Conservation (phyloP, 148 eudicot genomes). For the Amaranthus hypochondriacus region DNA sequence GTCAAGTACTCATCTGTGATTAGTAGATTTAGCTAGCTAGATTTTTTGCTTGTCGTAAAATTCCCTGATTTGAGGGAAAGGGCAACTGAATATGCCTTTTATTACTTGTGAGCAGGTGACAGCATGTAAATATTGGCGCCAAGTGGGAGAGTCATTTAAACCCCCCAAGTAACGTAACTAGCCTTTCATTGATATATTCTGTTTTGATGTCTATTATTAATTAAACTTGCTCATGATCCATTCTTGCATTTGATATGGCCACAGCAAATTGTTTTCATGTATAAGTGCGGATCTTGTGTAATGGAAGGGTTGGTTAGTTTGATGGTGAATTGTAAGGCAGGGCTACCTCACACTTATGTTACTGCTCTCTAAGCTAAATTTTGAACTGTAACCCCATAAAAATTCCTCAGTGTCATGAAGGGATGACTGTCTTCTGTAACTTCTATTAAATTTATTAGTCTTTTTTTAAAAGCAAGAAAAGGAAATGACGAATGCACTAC, state of each 20-base stretch:
- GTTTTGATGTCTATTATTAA: background rate
- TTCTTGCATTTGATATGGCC: background rate
- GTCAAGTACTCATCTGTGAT: background rate
- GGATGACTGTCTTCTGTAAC: no score
- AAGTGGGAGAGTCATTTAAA: constrained; percentile 84
- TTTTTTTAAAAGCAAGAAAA: no score
- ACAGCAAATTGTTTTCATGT: background rate
- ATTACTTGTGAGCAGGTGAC: constrained; percentile 50
- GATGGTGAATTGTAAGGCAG: no score
- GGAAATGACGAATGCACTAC: no score
- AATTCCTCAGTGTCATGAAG: no score
- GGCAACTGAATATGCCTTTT: background rate
- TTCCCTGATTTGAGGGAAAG: background rate
- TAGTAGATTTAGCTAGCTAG: background rate
- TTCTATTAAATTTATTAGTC: no score
- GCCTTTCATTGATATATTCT: background rate
- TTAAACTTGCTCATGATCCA: constrained; percentile 2
- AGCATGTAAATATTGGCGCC: constrained; percentile 81
- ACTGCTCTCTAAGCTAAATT: no score
- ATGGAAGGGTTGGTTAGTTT: background rate
- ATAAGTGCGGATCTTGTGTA: background rate
- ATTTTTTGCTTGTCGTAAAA: background rate
- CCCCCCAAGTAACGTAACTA: constrained; percentile 67
- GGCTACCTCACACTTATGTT: no score
- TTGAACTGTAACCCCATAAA: no score